These are phyloP conservation scores for Rhodotorula sp. DNA, from an alignment of 1,284 basidiomycete genomes.

Conservation along the genomic window DNA sequence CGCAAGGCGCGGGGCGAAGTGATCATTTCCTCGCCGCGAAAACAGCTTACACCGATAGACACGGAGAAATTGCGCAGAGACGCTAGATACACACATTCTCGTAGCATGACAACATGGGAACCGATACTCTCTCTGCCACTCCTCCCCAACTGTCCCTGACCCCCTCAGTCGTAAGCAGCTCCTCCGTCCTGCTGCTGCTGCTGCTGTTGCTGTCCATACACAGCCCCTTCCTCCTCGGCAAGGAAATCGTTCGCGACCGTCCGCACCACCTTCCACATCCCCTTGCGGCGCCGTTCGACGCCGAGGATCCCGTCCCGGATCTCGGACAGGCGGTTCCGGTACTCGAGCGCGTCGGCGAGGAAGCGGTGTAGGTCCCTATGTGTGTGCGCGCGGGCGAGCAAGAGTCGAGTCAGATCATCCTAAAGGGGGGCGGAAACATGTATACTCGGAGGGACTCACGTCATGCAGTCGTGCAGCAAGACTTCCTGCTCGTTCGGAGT, in stretches of 20 bases:
- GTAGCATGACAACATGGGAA: too few species aligned
- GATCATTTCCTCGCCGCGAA: too few species aligned
- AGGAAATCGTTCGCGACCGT: slow-evolving; percentile 37
- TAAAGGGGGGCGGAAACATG: too few species aligned
- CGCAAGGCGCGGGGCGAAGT: too few species aligned
- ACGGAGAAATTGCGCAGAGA: too few species aligned
- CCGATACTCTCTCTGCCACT: too few species aligned
- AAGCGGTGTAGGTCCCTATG: slow-evolving; percentile 43
- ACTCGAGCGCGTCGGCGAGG: slow-evolving; percentile 44
- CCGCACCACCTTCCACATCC: slow-evolving; percentile 41
- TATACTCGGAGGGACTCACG: too few species aligned
- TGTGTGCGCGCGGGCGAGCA: background rate
- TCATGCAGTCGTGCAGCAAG: slow-evolving; percentile 39
- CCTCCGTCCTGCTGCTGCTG: background rate
- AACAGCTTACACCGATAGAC: too few species aligned
- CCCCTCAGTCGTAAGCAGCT: background rate
- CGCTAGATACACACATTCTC: too few species aligned
- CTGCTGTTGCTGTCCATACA: background rate
- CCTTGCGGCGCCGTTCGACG: slow-evolving; percentile 44
- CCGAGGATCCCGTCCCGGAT: slow-evolving; percentile 45
- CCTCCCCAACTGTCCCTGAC: too few species aligned
- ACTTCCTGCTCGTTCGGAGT: slow-evolving; percentile 40
- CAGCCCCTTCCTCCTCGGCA: slow-evolving; percentile 27
- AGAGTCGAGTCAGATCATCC: too few species aligned
- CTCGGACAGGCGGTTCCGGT: slow-evolving; percentile 42